Evolutionary conservation across 1,139 yeast genomes (phyloP).

Genomic region (Yamadazyma friedrichii): DNA sequence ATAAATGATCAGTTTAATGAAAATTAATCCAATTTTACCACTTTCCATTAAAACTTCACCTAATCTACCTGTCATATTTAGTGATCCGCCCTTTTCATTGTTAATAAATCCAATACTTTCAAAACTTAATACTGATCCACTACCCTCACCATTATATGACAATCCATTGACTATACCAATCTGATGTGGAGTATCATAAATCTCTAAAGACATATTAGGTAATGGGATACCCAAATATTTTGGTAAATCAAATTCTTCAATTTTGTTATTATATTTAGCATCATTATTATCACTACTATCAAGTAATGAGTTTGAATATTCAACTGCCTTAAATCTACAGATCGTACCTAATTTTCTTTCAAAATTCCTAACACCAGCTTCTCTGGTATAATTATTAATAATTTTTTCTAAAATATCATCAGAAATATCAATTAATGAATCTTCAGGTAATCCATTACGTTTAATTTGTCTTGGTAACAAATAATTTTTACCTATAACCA

Average conservation of each 20-base stretch:
- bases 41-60: slow-evolving; percentile 85
- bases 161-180: slow-evolving; percentile 88
- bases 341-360: slow-evolving; percentile 72
- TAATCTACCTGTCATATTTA: slow-evolving; percentile 75
- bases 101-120: slow-evolving; percentile 65
- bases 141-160: slow-evolving; percentile 85
- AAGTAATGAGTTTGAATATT: slow-evolving; percentile 47
- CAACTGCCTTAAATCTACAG: slow-evolving; percentile 82
- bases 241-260: slow-evolving; percentile 45
- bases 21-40: slow-evolving; percentile 74
- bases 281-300: slow-evolving; percentile 12
- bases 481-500: slow-evolving; percentile 68
- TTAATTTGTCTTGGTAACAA: slow-evolving; percentile 76
- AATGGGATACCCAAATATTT: slow-evolving; percentile 55
- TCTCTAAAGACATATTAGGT: slow-evolving; percentile 27
- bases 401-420: slow-evolving; percentile 59
- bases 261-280: slow-evolving; percentile 30
- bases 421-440: slow-evolving; percentile 33
- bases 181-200: slow-evolving; percentile 29
- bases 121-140: slow-evolving; percentile 79
- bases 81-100: slow-evolving; percentile 30
- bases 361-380: slow-evolving; percentile 82
- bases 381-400: slow-evolving; percentile 73
- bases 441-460: slow-evolving; percentile 63
- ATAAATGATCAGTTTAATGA: slow-evolving; percentile 61